A percentile compares a stretch with the other conserved stretches of the same genome.
Evolutionary conservation across 805 yeast species (phyloP).

Genomic region (Kazachstania taianensis): DNA sequence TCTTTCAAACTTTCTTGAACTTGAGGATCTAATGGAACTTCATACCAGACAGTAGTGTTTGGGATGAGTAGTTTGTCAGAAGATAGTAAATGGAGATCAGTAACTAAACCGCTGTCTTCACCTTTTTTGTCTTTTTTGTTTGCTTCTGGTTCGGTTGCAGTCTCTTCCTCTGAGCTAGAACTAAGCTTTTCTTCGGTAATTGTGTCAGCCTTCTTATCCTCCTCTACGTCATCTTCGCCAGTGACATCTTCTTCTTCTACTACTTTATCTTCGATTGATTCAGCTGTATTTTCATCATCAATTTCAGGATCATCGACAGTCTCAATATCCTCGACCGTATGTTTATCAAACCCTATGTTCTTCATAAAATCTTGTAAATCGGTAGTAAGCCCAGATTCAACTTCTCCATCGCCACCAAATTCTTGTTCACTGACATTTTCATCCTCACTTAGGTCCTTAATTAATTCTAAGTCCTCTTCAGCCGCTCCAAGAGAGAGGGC

Average conservation of each 20-base stretch:
- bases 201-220: slow-evolving; percentile 16
- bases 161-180: slow-evolving; percentile 18
- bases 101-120: slow-evolving; percentile 26
- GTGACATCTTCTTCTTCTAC: slow-evolving; percentile 13
- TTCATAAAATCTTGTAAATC: slow-evolving; percentile 58
- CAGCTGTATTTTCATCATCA: slow-evolving; percentile 24
- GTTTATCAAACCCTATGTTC: slow-evolving; percentile 49
- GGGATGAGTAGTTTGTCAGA: slow-evolving; percentile 50
- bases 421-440: slow-evolving; percentile 35
- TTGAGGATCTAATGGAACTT: slow-evolving; percentile 36
- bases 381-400: slow-evolving; percentile 34
- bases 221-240: slow-evolving; percentile 14
- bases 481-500: slow-evolving; percentile 79
- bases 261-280: slow-evolving; percentile 16
- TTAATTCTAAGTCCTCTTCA: slow-evolving; percentile 63
- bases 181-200: slow-evolving; percentile 11
- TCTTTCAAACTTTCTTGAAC: slow-evolving; percentile 13
- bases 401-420: slow-evolving; percentile 24
- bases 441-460: slow-evolving; percentile 47
- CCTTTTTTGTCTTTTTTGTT: slow-evolving; percentile 15
- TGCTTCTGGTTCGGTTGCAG: slow-evolving; percentile 24
- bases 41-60: slow-evolving; percentile 68
- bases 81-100: slow-evolving; percentile 34
- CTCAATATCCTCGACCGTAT: slow-evolving; percentile 28
- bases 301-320: too few relatives aligned